Evolutionary conservation across 2,329 filamentous ascomycete species (phyloP), one percentile per base, ranked within the genome.

Genomic region (Byssothecium circinans): DNA sequence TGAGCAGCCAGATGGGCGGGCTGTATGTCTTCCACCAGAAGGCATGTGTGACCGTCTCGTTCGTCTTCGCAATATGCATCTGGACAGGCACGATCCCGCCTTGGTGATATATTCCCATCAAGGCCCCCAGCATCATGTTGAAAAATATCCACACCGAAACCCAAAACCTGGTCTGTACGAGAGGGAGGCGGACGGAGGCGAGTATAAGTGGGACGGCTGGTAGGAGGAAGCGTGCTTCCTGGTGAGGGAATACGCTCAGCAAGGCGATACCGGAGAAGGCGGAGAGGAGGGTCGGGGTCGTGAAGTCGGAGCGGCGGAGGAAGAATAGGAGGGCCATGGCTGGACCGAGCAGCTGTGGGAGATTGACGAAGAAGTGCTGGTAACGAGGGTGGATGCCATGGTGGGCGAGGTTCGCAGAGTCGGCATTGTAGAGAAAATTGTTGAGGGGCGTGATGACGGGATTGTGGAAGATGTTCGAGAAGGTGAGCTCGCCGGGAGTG

Each of bases 21-120:
- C 85, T 88, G 65, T 91, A 91, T 1, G 88, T 91, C 68, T 91
- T 91, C 88, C 88, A 92, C 88, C 88, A 92, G 41, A 88, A 78
- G 3, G 85, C 86, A 27, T 86, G 79, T 1, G 83, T 84, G 8
- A 87, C 83, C 53, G 87, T 57, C 17, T 67, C 85, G 4, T 82
- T 78, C 55, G 88, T 84, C 45, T 81, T 81, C 61, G 84, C 87
- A 62, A 92, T 78, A 64, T 89, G 89, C 0, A 87, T 82, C 61
- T 92, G 88, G 6, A 83, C 84, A 0, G 88, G 86, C 1, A 92
- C 79, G 20, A 91, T 82, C 35, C 88, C 88, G 22, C 86, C 88
- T 71, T 92, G 88, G 67, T 92, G 88, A 63, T 89, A 92, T 3
- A 83, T 75, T n/a, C 88, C 88, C 86, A 91, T 91, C 38, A 92